phyloP scores from a whole-genome alignment of 805 yeast genomes.

The Kodamaea hsintzibuensis region DNA sequence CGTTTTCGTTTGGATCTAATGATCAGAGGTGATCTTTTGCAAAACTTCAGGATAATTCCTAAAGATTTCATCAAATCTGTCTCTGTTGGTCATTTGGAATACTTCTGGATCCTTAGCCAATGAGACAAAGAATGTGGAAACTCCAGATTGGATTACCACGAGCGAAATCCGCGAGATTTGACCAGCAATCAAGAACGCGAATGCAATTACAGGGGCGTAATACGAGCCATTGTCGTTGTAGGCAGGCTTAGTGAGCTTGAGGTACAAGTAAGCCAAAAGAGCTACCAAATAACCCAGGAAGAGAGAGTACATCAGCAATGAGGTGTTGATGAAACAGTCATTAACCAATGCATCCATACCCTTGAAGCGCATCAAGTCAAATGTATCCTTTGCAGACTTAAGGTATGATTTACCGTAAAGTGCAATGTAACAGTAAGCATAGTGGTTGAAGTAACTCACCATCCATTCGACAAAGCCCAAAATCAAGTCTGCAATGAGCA shows the following conservation, averaged over 20 bases:
- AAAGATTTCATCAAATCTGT: slow-evolving; percentile 61
- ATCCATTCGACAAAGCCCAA: slow-evolving; percentile 74
- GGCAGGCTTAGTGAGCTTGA: slow-evolving; percentile 65
- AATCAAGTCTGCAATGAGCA: slow-evolving; percentile 56
- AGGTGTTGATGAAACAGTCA: slow-evolving; percentile 78
- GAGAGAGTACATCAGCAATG: slow-evolving; percentile 72
- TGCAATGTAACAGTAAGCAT: slow-evolving; percentile 85
- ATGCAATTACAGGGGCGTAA: slow-evolving; percentile 74
- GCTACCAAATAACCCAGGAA: slow-evolving; percentile 66
- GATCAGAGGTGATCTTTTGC: slow-evolving; percentile 47
- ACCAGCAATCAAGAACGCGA: slow-evolving; percentile 67
- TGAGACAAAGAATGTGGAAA: slow-evolving; percentile 80
- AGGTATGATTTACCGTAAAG: slow-evolving; percentile 81
- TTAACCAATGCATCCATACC: slow-evolving; percentile 85
- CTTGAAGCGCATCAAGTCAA: slow-evolving; percentile 71
- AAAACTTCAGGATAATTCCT: slow-evolving; percentile 69
- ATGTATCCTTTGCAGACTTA: slow-evolving; percentile 77
- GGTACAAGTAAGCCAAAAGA: slow-evolving; percentile 62
- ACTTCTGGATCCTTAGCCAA: slow-evolving; percentile 84
- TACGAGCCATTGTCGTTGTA: slow-evolving; percentile 61
- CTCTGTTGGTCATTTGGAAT: slow-evolving; percentile 70
- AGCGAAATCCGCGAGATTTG: slow-evolving; percentile 75
- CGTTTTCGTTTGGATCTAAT: no score
- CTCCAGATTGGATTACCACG: slow-evolving; percentile 78
- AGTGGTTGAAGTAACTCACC: slow-evolving; percentile 83